A percentile compares a stretch with the other conserved stretches of the same genome.
phyloP scores from a whole-genome alignment of 2,329 filamentous ascomycete genomes.

The Akanthomyces lecanii region DNA sequence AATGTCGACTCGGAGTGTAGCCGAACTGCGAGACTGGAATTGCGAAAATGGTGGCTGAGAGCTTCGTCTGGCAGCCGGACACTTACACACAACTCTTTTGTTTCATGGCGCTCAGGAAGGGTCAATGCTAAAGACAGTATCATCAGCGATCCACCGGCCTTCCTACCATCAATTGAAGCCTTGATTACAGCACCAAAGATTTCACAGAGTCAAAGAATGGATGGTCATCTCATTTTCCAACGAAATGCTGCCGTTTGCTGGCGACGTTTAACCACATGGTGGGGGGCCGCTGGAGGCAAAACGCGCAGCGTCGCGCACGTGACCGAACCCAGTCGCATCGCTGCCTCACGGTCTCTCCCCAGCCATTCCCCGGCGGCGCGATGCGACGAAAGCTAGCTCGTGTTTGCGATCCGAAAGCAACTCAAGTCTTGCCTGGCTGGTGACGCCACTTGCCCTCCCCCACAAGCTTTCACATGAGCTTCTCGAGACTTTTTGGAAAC shows the following conservation, averaged over 20 bases:
- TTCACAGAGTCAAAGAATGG: no score
- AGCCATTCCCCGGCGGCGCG: not conserved
- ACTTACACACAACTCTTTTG: not conserved
- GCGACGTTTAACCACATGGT: no score
- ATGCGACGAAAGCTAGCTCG: not conserved
- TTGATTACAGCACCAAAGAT: no score
- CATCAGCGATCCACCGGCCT: not conserved
- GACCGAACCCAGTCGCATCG: slow-evolving; percentile 1
- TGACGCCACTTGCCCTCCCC: not conserved
- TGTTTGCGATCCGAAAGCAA: not conserved
- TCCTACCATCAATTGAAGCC: not conserved
- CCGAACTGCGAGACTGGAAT: not conserved
- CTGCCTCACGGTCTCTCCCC: not conserved
- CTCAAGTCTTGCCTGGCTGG: not conserved
- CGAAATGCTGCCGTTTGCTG: no score
- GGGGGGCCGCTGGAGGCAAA: not conserved
- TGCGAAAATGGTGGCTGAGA: not conserved
- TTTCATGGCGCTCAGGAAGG: not conserved
- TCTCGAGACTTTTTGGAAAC: slow-evolving; percentile 12
- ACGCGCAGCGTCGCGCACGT: not conserved
- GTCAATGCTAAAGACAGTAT: not conserved
- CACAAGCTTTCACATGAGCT: slow-evolving; percentile 1
- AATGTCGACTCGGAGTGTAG: not conserved
- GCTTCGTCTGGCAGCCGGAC: not conserved
- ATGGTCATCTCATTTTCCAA: no score